Base-by-base conservation (phyloP, 2,329 filamentous ascomycete genomes). In the Bisporella sp. region DNA sequence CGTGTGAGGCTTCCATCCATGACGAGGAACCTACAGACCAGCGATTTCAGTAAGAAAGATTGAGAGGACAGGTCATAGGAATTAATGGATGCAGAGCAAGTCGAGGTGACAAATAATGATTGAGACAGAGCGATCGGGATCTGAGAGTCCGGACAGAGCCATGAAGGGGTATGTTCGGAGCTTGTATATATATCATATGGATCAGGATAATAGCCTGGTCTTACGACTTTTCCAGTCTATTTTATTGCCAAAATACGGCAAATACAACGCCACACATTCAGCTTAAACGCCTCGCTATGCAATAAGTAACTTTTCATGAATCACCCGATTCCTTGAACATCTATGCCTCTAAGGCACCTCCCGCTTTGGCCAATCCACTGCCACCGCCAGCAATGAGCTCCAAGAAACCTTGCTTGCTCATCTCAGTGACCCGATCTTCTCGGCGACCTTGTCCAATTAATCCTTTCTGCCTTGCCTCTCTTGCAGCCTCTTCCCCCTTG, bases 361-460 rank as follows among this genome's bases (percentile, higher is more conserved):
- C 74, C 69, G 79, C 81, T 62, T 81, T 83, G 8, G 35, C 2
- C 59, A 81, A 57, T 28, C 72, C 73, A 1, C 79, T 78, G 8
- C 81, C 80, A 21, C 80, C 79, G 2, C 76, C 78, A 4, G 81
- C 79, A 66, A 99, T 96, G 67, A 97, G 71, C 54, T 97, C 92
- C 67, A 99, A 70, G 71, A 97, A 99, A 0, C 92, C 91, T 72
- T 96, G 88, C 73, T 95, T 95, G 68, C 87, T 95, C 84, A 99
- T 93, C 75, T 97, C 91, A 58, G 89, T 93, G 47, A 95, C 76
- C 72, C 86, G 90, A 70, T 95, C 89, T 70, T 95, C 86, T 57
- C 89, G 81, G 68, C 87, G 82, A 54, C 78, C 79, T 63, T 89
- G 82, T 1, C 92, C 92, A 32, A 96, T 78, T 0, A 95, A 74